A percentile compares a stretch with the other conserved stretches of the same genome.
Evolutionary conservation across 257 asterid genomes (phyloP).

Genomic region (Ilex asprella): DNA sequence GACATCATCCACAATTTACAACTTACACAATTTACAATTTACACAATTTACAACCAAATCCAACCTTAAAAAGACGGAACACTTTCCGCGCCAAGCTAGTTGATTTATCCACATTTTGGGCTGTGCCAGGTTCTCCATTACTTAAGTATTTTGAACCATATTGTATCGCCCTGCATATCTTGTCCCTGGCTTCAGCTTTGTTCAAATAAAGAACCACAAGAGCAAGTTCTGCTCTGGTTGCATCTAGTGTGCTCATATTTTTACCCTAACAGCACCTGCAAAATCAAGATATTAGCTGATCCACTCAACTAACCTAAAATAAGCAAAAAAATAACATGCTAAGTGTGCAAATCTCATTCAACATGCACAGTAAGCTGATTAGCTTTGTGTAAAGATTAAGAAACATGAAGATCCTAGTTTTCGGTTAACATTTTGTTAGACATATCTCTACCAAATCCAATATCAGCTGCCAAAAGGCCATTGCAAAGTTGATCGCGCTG

Average conservation of each 20-base stretch:
- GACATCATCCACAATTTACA: neutral
- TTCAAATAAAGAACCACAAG: slow-evolving; percentile 81
- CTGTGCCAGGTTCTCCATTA: slow-evolving; percentile 88
- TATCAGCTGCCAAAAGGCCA: too few relatives aligned
- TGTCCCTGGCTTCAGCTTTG: slow-evolving; percentile 98
- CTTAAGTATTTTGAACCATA: slow-evolving; percentile 94
- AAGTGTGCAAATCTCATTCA: neutral
- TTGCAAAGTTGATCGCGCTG: too few relatives aligned
- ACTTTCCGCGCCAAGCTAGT: slow-evolving; percentile 97
- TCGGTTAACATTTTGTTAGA: neutral
- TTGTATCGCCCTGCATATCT: slow-evolving; percentile 98
- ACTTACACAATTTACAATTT: neutral
- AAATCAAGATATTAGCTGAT: slow-evolving; percentile 13
- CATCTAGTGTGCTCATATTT: slow-evolving; percentile 69
- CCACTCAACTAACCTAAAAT: slow-evolving; percentile 9
- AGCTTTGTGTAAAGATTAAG: neutral
- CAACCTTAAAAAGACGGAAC: slow-evolving; percentile 91
- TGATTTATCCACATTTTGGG: slow-evolving; percentile 84
- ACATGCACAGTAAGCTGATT: neutral
- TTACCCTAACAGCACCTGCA: slow-evolving; percentile 28
- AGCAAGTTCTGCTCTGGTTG: slow-evolving; percentile 86
- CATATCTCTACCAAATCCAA: too few relatives aligned
- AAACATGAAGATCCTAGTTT: neutral
- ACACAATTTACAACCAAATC: neutral
- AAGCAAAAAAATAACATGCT: neutral